Evolutionary conservation across 2,329 filamentous ascomycete species (phyloP).

Genomic region (Rhytidhysteron rufulum): DNA sequence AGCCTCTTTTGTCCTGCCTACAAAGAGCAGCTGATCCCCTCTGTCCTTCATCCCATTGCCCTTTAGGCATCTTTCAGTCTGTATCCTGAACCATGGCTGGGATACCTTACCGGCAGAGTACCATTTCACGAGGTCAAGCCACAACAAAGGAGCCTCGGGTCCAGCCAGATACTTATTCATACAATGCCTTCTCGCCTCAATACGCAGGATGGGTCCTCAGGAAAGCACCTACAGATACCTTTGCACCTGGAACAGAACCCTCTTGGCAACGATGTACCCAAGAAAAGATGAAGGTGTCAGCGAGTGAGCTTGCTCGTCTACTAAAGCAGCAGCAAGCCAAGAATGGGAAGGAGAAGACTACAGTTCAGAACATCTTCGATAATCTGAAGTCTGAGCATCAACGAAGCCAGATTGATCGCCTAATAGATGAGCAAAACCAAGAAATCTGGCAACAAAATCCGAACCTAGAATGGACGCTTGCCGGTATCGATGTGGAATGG

Average conservation of each 20-base stretch:
- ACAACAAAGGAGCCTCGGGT: constrained; percentile 8
- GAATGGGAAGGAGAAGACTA: constrained; percentile 13
- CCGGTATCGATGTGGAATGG: constrained; percentile 22
- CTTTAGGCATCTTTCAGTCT: no score
- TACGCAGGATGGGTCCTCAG: constrained; percentile 23
- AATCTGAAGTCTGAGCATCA: constrained; percentile 23
- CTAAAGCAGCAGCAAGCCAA: constrained; percentile 10
- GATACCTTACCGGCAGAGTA: no score
- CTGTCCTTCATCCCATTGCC: no score
- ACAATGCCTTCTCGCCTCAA: constrained; percentile 16
- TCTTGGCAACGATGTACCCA: constrained; percentile 24
- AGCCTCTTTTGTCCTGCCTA: no score
- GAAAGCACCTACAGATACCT: constrained; percentile 9
- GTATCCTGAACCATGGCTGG: no score
- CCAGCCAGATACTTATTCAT: constrained; percentile 7
- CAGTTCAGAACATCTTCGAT: constrained; percentile 18
- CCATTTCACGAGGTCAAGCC: no score
- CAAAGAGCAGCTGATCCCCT: no score
- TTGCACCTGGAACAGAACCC: constrained; percentile 5
- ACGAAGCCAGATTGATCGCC: constrained; percentile 19
- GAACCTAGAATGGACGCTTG: constrained; percentile 24
- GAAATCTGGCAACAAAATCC: constrained; percentile 17
- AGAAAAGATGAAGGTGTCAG: constrained; percentile 16
- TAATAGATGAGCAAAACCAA: constrained; percentile 25
- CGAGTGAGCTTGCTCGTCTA: constrained; percentile 18